phyloP scores from a whole-genome alignment of 371 early-diverging fungal species.

The Mucor ambiguus region DNA sequence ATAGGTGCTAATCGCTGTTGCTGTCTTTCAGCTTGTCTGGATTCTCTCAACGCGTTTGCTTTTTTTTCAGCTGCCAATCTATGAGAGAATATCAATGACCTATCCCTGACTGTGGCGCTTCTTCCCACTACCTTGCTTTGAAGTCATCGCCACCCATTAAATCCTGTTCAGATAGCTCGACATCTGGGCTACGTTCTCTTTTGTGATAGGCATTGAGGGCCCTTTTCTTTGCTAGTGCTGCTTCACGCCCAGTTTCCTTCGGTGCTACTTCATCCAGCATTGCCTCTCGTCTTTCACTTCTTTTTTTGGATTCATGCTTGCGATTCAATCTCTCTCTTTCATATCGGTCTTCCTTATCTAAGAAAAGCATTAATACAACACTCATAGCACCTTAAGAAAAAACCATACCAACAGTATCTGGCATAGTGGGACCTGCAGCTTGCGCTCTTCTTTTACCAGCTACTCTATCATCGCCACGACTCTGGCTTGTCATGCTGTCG shows the following conservation, averaged over 20 bases:
- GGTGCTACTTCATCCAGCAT: conserved; percentile 84
- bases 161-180: conserved; percentile 74
- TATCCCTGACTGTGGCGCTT: neutral
- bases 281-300: conserved; percentile 58
- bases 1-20: conserved; percentile 47
- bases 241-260: conserved; percentile 80
- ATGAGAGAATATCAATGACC: neutral
- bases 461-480: conserved; percentile 17
- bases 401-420: conserved; percentile 14
- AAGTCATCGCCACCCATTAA: conserved; percentile 72
- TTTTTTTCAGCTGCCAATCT: conserved; percentile 55
- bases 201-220: conserved; percentile 67
- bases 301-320: conserved; percentile 54
- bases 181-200: conserved; percentile 73
- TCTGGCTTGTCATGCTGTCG: conserved; percentile 59
- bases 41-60: conserved; percentile 49
- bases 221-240: conserved; percentile 66
- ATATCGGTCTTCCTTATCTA: conserved; percentile 59
- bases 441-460: conserved; percentile 24
- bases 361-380: neutral
- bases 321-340: conserved; percentile 50
- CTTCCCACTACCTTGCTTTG: conserved; percentile 36
- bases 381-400: neutral
- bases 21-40: conserved; percentile 32
- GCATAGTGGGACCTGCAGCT: conserved; percentile 40